A percentile compares a stretch with the other conserved stretches of the same genome.
phyloP scores from a whole-genome alignment of 352 stramenopile species.

The Pythium inflatum region DNA sequence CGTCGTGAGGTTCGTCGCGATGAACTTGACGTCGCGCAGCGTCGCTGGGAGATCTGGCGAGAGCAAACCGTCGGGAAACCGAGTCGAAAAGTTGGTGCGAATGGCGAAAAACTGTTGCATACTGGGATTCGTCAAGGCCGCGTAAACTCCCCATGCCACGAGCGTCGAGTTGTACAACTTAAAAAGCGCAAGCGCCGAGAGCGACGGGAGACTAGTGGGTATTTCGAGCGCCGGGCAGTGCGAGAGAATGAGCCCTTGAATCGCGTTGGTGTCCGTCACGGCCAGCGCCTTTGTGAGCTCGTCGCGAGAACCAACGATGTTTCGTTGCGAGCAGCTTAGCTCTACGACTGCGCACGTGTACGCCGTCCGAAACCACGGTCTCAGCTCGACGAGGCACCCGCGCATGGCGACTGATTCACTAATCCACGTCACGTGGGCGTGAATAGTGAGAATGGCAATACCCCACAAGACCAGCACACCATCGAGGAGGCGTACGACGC shows the following conservation, averaged over 20 bases:
- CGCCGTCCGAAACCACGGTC: background rate
- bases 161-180: conserved; percentile 25
- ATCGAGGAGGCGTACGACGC: background rate
- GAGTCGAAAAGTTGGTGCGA: conserved; percentile 2
- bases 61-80: conserved; percentile 12
- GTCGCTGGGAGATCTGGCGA: background rate
- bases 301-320: background rate
- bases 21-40: conserved; percentile 18
- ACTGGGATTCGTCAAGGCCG: background rate
- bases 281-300: conserved; percentile 5
- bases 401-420: background rate
- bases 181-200: background rate
- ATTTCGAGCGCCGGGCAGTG: conserved; percentile 8
- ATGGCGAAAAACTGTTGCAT: background rate
- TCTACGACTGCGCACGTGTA: conserved; percentile 26
- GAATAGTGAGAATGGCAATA: background rate
- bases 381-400: conserved; percentile 25
- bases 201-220: background rate
- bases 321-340: conserved; percentile 23
- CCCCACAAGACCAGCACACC: conserved; percentile 14
- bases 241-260: conserved; percentile 6
- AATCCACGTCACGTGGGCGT: conserved; percentile 4
- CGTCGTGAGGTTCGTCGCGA: conserved; percentile 15
- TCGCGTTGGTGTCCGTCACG: background rate
- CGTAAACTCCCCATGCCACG: background rate